Percentiles rank a stretch among this genome's conserved stretches.
phyloP scores from a whole-genome alignment of 2,329 filamentous ascomycete species.

The Paecilomyces niveus region DNA sequence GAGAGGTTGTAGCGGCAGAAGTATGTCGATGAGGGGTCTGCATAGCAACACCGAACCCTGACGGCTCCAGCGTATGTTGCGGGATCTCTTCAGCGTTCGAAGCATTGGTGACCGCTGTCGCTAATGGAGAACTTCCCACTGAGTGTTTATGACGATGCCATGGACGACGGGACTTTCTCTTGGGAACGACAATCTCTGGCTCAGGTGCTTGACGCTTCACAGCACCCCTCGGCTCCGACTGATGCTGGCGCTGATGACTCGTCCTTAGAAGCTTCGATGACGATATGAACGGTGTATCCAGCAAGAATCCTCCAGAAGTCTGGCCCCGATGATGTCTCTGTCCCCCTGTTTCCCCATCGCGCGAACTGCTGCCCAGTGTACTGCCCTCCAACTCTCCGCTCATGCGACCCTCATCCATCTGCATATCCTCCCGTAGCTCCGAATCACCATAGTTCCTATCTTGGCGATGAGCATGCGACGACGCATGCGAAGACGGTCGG shows the following conservation, averaged over 20 bases:
- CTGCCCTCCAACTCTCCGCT: slow-evolving; percentile 27
- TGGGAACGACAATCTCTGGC: slow-evolving; percentile 23
- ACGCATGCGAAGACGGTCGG: background rate
- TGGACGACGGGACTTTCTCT: slow-evolving; percentile 28
- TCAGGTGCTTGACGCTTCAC: slow-evolving; percentile 36
- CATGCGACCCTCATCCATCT: slow-evolving; percentile 20
- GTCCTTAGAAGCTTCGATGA: slow-evolving; percentile 18
- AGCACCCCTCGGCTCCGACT: slow-evolving; percentile 11
- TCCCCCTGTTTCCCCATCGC: slow-evolving; percentile 22
- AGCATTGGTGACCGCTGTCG: slow-evolving; percentile 17
- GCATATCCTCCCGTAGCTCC: slow-evolving; percentile 10
- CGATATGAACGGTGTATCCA: slow-evolving; percentile 34
- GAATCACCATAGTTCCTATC: slow-evolving; percentile 10
- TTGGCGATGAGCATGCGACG: background rate
- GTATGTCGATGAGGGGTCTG: slow-evolving; percentile 3
- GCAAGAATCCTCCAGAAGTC: slow-evolving; percentile 38
- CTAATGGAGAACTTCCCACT: slow-evolving; percentile 22
- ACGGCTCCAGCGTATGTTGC: slow-evolving; percentile 1
- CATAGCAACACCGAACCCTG: slow-evolving; percentile 1
- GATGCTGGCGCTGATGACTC: slow-evolving; percentile 13
- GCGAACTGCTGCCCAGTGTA: slow-evolving; percentile 29
- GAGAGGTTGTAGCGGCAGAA: slow-evolving; percentile 2
- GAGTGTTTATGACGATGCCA: slow-evolving; percentile 27
- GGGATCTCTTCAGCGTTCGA: slow-evolving; percentile 10
- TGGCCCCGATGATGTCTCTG: slow-evolving; percentile 16